phyloP scores from a whole-genome alignment of 495 filamentous ascomycete species.

The Xylaria venustula region DNA sequence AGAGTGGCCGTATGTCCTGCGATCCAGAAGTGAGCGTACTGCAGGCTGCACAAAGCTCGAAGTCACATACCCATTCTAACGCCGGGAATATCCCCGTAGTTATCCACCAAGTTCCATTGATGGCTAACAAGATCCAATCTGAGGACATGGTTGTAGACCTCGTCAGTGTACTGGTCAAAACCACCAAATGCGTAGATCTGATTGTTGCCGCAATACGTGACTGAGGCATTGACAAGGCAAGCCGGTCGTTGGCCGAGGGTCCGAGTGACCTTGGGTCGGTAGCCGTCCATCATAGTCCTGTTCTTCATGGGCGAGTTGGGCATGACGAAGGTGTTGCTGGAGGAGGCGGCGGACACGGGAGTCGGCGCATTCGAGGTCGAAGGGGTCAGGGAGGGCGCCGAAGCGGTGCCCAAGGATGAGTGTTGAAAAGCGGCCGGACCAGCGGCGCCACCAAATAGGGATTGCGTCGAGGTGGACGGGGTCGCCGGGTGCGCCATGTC shows the following conservation, averaged over 20 bases:
- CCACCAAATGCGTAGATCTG: slow-evolving; percentile 97
- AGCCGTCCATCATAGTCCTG: slow-evolving; percentile 61
- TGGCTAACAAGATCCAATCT: slow-evolving; percentile 79
- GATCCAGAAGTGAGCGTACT: slow-evolving; percentile 4
- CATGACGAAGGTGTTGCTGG: slow-evolving; percentile 76
- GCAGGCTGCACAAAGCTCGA: not conserved
- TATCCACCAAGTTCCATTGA: slow-evolving; percentile 94
- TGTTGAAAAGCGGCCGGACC: slow-evolving; percentile 11
- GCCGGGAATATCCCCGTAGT: slow-evolving; percentile 97
- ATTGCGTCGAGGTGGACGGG: slow-evolving; percentile 20
- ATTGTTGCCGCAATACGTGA: slow-evolving; percentile 94
- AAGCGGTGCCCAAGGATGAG: slow-evolving; percentile 11
- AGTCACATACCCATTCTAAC: slow-evolving; percentile 83
- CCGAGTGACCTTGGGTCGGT: slow-evolving; percentile 76
- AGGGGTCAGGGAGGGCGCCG: slow-evolving; percentile 22
- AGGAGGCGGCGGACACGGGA: slow-evolving; percentile 49
- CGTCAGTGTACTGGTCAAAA: slow-evolving; percentile 98
- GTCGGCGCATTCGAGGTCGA: slow-evolving; percentile 32
- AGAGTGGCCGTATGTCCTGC: slow-evolving; percentile 92
- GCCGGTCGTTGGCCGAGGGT: slow-evolving; percentile 85
- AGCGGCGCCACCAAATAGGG: slow-evolving; percentile 29
- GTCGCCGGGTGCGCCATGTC: slow-evolving; percentile 27
- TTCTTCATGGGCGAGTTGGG: slow-evolving; percentile 72
- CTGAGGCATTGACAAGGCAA: slow-evolving; percentile 94
- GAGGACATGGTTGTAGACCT: slow-evolving; percentile 98